A percentile compares a stretch with the other conserved stretches of the same genome.
phyloP scores from a whole-genome alignment of 139 green algal species.

The Mesostigma viride region DNA sequence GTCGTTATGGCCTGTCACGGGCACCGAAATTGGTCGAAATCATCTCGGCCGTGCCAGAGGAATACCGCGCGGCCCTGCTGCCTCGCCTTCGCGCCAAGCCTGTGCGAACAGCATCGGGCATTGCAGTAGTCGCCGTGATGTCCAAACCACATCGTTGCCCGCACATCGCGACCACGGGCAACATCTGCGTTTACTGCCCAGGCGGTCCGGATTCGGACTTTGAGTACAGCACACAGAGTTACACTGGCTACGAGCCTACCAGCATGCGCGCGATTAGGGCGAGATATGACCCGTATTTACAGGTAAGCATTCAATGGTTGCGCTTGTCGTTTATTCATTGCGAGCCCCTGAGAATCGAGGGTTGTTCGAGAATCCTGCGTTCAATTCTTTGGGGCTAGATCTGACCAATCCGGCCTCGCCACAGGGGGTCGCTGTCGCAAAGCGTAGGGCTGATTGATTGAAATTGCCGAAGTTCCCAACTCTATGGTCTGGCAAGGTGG shows the following conservation, averaged over 20 bases:
- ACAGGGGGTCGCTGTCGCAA: too few species aligned
- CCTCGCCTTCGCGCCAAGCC: constrained; percentile 58
- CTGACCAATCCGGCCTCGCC: too few species aligned
- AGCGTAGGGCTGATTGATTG: too few species aligned
- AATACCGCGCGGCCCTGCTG: constrained; percentile 67
- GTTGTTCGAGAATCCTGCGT: too few species aligned
- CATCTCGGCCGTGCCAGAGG: constrained; percentile 89
- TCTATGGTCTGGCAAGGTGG: too few species aligned
- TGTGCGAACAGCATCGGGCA: constrained; percentile 85
- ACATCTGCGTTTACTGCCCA: constrained; percentile 98
- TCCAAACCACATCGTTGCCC: constrained; percentile 95
- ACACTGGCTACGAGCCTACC: constrained; percentile 91
- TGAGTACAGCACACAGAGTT: constrained; percentile 89
- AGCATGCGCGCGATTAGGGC: constrained; percentile 92
- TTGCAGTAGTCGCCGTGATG: constrained; percentile 97
- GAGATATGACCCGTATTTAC: constrained; percentile 76
- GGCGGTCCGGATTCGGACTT: constrained; percentile 95
- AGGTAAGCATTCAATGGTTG: too few species aligned
- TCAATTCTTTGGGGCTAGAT: too few species aligned
- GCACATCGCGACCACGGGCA: constrained; percentile 97
- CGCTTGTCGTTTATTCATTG: too few species aligned
- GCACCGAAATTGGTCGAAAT: constrained; percentile 94
- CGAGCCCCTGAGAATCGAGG: too few species aligned
- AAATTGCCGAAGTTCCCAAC: too few species aligned
- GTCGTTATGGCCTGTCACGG: constrained; percentile 41